Conservation (phyloP, 2,329 filamentous ascomycete genomes). For the Aspergillus viridinutans region DNA sequence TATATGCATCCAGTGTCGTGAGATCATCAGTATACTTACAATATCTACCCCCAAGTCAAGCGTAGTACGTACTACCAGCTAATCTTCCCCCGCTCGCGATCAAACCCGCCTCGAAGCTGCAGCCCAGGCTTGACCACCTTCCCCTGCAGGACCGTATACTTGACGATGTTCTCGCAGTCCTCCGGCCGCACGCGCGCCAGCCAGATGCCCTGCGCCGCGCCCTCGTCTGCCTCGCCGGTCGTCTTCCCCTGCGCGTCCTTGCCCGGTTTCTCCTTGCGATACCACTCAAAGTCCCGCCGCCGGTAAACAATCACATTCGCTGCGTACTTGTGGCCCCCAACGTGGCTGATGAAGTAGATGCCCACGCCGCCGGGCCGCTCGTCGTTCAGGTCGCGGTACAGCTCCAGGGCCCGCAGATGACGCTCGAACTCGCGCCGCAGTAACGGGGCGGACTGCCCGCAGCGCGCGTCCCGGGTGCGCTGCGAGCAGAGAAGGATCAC, state of each 20-base stretch:
- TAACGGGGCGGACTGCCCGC: conserved; percentile 87
- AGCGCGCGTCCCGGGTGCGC: conserved; percentile 87
- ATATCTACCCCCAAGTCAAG: background rate
- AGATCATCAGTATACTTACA: background rate
- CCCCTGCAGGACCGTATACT: conserved; percentile 84
- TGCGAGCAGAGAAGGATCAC: conserved; percentile 94
- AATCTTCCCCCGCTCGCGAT: conserved; percentile 70
- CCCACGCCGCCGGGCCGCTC: conserved; percentile 86
- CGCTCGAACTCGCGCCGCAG: conserved; percentile 85
- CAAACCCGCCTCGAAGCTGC: conserved; percentile 86
- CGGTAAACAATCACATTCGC: conserved; percentile 94
- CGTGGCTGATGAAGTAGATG: conserved; percentile 94
- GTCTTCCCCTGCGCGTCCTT: conserved; percentile 17
- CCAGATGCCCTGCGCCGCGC: conserved; percentile 89
- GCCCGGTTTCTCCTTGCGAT: conserved; percentile 20
- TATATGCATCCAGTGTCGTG: background rate
- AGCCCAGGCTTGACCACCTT: conserved; percentile 87
- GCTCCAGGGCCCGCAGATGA: conserved; percentile 75
- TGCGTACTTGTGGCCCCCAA: conserved; percentile 93
- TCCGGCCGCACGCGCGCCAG: conserved; percentile 77
- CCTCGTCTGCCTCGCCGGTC: conserved; percentile 42
- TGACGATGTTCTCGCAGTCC: conserved; percentile 88
- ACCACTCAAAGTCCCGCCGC: conserved; percentile 44
- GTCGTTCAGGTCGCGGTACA: conserved; percentile 85
- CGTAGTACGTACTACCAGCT: conserved; percentile 72